Conservation (phyloP, 371 early-diverging fungal genomes). For the Lichtheimia ornata region DNA sequence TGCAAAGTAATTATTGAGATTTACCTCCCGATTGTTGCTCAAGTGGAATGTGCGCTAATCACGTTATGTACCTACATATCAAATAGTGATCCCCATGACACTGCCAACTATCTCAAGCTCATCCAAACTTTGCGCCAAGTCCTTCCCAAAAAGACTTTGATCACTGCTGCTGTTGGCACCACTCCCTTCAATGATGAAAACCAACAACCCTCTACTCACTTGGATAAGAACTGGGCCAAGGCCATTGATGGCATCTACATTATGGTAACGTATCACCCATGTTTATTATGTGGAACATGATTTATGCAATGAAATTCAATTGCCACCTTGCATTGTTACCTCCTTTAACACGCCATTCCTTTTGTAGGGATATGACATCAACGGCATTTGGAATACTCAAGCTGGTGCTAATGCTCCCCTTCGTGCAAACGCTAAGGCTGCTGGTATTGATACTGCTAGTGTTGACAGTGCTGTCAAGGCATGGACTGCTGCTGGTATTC, state of each 20-base stretch:
- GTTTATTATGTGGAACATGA: too few relatives aligned
- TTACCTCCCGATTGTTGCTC: too few relatives aligned
- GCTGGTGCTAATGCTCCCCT: slow-evolving; percentile 69
- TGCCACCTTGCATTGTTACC: slow-evolving; percentile 28
- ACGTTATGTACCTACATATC: slow-evolving; percentile 1
- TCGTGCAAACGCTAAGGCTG: slow-evolving; percentile 14
- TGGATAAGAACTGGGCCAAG: slow-evolving; percentile 16
- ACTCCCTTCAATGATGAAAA: slow-evolving; percentile 24
- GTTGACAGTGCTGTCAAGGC: slow-evolving; percentile 33
- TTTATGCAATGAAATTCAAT: background rate
- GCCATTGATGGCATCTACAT: slow-evolving; percentile 25
- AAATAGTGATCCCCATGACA: slow-evolving; percentile 46
- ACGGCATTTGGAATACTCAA: slow-evolving; percentile 28
- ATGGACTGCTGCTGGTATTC: slow-evolving; percentile 63
- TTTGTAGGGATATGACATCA: slow-evolving; percentile 43
- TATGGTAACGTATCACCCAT: slow-evolving; percentile 19
- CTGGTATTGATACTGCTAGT: slow-evolving; percentile 18
- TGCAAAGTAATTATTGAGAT: slow-evolving; percentile 20
- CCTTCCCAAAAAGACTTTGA: slow-evolving; percentile 25
- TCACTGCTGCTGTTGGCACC: slow-evolving; percentile 26
- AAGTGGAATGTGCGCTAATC: too few relatives aligned
- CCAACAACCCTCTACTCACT: slow-evolving; percentile 17
- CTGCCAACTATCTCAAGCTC: slow-evolving; percentile 46
- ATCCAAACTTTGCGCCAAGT: slow-evolving; percentile 19
- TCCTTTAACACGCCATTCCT: slow-evolving; percentile 17